Evolutionary conservation across 371 early-diverging fungal genomes (phyloP), one percentile per base, ranked within the genome.

Genomic region (Ordospora colligata): DNA sequence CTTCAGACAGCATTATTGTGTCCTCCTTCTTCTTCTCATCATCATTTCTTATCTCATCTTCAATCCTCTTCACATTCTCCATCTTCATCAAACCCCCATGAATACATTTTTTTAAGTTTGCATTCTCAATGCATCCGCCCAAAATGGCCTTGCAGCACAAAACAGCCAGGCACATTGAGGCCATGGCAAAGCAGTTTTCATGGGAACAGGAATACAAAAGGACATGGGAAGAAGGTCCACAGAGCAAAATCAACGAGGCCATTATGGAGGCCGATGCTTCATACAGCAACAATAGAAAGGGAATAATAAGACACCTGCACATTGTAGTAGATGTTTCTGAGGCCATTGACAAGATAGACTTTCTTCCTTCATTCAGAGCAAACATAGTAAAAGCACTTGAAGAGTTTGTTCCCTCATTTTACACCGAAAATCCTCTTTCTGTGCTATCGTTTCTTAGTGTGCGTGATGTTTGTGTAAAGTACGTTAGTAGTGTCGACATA

Each of bases 201-300:
- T 81, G 82, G 82, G 80, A 81, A 32, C 43, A 77, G 62, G 75
- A 77, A 67, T 81, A 74, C 65, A 81, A 69, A 50, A 70, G 74
- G 62, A 69, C 82, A 23, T 81, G 82, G 82, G 75, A 78, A 17
- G 74, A 71, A 2, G 51, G 65, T 17, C 50, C 22, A 2, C 46
- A 65, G 40, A 43, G 23, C 10, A 67, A 65, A 64, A 44, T 54
- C 11, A 27, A 77, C 50, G 52, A 72, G 17, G 14, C 11, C 21
- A 47, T 11, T 40, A 43, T 40, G 32, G 25, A 64, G n/a, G 42
- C 25, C 4, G 47, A 37, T 7, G 22, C 14, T n/a, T 27, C 14
- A 43, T 68, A 71, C 23, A 70, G 64, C 32, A 47, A 44, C 49
- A 53, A 75, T 47, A 67, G 62, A 68, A 76, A 72, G 66, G 65